Evolutionary conservation across 345 rosid genomes (phyloP).

Genomic region (Eucalyptus regnans): DNA sequence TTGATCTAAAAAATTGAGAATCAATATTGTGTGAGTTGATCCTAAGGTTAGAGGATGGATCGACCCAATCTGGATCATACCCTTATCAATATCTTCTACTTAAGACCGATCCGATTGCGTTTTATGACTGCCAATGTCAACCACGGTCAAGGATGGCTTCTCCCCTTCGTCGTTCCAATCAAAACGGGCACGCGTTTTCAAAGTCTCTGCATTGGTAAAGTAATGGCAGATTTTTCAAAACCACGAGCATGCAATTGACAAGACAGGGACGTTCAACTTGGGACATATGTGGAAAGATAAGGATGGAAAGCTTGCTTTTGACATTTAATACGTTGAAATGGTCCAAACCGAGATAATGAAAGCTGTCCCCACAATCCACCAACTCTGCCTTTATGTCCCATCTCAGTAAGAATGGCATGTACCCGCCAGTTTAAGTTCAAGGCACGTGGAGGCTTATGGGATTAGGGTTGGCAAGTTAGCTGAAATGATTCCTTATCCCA

Average conservation of each 20-base stretch:
- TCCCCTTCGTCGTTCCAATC: neutral
- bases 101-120: neutral
- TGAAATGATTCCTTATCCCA: neutral
- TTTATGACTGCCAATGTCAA: neutral
- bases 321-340: neutral
- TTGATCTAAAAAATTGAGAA: no score
- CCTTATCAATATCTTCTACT: neutral
- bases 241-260: neutral
- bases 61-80: fast-evolving
- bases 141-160: neutral
- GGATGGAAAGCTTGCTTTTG: neutral
- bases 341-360: neutral
- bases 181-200: neutral
- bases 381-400: neutral
- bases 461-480: neutral
- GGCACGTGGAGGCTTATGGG: neutral
- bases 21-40: fast-evolving
- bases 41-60: fast-evolving
- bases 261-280: neutral
- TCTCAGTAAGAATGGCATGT: neutral
- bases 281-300: neutral
- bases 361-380: neutral
- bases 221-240: neutral
- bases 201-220: neutral
- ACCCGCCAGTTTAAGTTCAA: neutral